These are phyloP conservation scores for Cenchrus purpureus DNA, from an alignment of 176 grass and related monocot genomes.

Conservation along the genomic window DNA sequence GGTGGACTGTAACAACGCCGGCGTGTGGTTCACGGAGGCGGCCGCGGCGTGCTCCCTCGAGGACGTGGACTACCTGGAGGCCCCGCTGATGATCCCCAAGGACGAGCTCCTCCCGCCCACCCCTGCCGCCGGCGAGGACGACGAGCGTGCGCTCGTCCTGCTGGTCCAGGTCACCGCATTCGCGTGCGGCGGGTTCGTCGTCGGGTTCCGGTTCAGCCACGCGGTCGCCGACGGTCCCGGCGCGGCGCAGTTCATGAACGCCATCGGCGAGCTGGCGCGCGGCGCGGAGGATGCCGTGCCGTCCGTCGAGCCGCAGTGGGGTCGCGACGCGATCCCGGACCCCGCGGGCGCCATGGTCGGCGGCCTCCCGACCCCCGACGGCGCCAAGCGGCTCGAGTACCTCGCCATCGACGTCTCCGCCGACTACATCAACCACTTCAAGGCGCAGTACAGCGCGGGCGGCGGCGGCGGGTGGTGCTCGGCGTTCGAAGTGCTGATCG, in stretches of 20 bases:
- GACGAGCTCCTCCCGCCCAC: conserved; percentile 76
- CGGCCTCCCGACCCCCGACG: conserved; percentile 46
- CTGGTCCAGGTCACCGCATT: conserved; percentile 92
- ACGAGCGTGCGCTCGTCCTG: conserved; percentile 60
- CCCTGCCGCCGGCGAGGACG: conserved; percentile 8
- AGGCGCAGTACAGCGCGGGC: conserved; percentile 51
- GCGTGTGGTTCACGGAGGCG: conserved; percentile 85
- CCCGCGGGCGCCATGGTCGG: conserved; percentile 45
- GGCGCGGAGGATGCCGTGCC: conserved; percentile 7
- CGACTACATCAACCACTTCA: conserved; percentile 78
- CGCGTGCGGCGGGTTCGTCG: conserved; percentile 75
- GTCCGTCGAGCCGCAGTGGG: conserved; percentile 58
- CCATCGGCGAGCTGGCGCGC: conserved; percentile 65
- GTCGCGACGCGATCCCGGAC: conserved; percentile 62
- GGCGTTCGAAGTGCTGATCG: conserved; percentile 83
- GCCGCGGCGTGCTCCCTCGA: conserved; percentile 41
- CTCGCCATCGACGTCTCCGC: conserved; percentile 77
- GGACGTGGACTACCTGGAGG: conserved; percentile 91
- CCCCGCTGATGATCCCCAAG: conserved; percentile 82
- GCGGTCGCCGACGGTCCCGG: conserved; percentile 73
- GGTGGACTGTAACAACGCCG: conserved; percentile 59
- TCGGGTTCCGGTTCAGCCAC: conserved; percentile 89
- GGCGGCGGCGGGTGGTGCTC: conserved; percentile 53
- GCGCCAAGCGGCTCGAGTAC: conserved; percentile 60
- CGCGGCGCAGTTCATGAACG: conserved; percentile 74